Percentiles rank a stretch among this genome's conserved stretches.
Evolutionary conservation across 2,329 filamentous ascomycete genomes (phyloP).

Genomic region (Clonostachys rhizophaga): DNA sequence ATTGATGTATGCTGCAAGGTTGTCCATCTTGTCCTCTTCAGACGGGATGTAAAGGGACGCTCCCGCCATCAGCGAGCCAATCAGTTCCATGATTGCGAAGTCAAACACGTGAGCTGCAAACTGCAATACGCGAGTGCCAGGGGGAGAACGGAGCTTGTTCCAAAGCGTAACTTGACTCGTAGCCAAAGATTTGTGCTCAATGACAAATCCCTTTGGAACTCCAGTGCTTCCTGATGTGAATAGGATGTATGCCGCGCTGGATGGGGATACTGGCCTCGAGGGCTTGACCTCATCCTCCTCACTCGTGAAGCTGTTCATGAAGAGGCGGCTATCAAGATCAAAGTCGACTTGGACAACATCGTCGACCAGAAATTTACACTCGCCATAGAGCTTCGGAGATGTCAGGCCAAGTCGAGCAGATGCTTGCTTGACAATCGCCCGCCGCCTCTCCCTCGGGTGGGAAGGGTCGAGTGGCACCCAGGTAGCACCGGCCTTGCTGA

Average conservation of each 20-base stretch:
- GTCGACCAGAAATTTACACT: too few relatives aligned
- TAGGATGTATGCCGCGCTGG: slow-evolving; percentile 7
- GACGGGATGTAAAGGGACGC: background rate
- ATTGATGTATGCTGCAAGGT: background rate
- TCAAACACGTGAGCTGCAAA: slow-evolving; percentile 3
- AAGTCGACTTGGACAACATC: too few relatives aligned
- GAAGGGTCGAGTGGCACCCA: slow-evolving; percentile 5
- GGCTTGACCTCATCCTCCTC: too few relatives aligned
- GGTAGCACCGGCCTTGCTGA: slow-evolving; percentile 4
- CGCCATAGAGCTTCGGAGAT: background rate
- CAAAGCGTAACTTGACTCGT: slow-evolving; percentile 4
- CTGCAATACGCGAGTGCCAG: slow-evolving; percentile 1
- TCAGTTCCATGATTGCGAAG: slow-evolving; percentile 1
- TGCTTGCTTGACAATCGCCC: background rate
- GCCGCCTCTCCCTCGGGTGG: background rate
- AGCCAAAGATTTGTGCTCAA: slow-evolving; percentile 8
- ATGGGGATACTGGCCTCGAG: background rate
- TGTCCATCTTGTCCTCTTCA: background rate
- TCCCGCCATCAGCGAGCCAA: background rate
- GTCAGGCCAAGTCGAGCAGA: slow-evolving; percentile 1
- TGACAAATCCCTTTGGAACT: slow-evolving; percentile 12
- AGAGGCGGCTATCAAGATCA: too few relatives aligned
- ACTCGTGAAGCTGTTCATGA: too few relatives aligned
- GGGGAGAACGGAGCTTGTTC: slow-evolving; percentile 11
- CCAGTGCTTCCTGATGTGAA: slow-evolving; percentile 16